Evolutionary conservation across 306 rosid species (phyloP).

Genomic region (Sindora glabra): DNA sequence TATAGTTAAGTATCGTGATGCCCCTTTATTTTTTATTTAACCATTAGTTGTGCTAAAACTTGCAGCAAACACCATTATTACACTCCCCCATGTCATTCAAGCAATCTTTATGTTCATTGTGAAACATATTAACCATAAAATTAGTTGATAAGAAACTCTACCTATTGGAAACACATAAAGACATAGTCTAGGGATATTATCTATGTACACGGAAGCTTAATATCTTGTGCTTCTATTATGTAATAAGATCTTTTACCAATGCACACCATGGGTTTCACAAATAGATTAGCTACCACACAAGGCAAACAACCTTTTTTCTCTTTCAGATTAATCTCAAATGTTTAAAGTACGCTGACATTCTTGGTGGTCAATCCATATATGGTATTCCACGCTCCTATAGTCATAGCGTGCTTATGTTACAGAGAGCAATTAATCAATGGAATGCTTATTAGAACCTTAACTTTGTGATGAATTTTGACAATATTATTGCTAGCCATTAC

Average conservation of each 20-base stretch:
- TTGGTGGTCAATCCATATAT: conserved; percentile 69
- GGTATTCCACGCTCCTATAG: conserved; percentile 91
- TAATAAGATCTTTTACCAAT: conserved; percentile 32
- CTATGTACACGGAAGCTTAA: no score
- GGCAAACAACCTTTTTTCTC: conserved; percentile 61
- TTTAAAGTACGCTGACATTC: conserved; percentile 84
- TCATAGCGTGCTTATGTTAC: conserved; percentile 63
- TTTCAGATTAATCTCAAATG: conserved; percentile 83
- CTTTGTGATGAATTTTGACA: conserved; percentile 69
- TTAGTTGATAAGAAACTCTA: no score
- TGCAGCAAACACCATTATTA: no score
- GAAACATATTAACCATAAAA: no score
- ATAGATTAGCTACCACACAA: conserved; percentile 10
- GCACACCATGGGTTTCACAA: conserved; percentile 47
- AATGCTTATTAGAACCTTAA: conserved; percentile 43
- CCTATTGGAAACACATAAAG: no score
- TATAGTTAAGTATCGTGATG: no score
- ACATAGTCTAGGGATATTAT: no score
- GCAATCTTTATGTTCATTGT: no score
- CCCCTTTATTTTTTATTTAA: no score
- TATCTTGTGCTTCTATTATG: no score
- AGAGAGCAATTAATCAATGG: conserved; percentile 77
- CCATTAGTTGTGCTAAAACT: no score
- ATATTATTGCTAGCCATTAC: conserved; percentile 77
- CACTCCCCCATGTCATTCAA: no score